phyloP scores from a whole-genome alignment of 2,329 filamentous ascomycete genomes.

The Xylariaceae sp. region DNA sequence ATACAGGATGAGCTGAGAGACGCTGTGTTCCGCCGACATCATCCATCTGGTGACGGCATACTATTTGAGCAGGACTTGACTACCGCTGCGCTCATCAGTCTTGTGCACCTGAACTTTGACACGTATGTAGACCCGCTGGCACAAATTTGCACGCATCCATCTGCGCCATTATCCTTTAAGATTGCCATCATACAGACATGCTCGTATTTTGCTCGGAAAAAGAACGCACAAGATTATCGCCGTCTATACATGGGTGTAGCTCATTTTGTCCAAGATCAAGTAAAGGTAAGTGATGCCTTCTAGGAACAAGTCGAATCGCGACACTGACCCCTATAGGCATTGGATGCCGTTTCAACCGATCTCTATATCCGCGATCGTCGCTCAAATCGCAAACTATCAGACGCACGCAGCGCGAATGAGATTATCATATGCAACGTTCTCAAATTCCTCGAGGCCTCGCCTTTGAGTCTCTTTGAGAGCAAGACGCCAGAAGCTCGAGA shows the following conservation, averaged over 20 bases:
- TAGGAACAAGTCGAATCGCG: conserved; percentile 4
- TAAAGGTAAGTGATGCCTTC: conserved; percentile 44
- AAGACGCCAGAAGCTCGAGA: conserved; percentile 33
- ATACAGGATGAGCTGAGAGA: conserved; percentile 66
- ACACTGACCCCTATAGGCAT: conserved; percentile 29
- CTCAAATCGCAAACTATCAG: conserved; percentile 38
- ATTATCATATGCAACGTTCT: conserved; percentile 51
- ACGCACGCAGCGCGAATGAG: conserved; percentile 35
- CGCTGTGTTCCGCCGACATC: conserved; percentile 56
- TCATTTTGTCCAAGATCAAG: conserved; percentile 52
- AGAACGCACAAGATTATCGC: conserved; percentile 46
- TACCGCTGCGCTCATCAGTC: conserved; percentile 62
- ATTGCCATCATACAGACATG: conserved; percentile 60
- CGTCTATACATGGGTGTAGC: conserved; percentile 53
- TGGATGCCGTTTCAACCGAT: conserved; percentile 37
- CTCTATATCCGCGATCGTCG: conserved; percentile 37
- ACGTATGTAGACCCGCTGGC: conserved; percentile 54
- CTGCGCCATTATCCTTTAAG: conserved; percentile 57
- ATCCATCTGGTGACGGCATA: conserved; percentile 42
- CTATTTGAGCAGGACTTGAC: conserved; percentile 61
- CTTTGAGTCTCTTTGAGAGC: conserved; percentile 44
- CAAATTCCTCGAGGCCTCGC: conserved; percentile 53
- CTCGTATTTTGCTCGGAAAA: conserved; percentile 56
- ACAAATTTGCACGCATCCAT: conserved; percentile 53
- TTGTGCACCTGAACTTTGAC: conserved; percentile 59